These are phyloP conservation scores for Pythium phragmiticola DNA, from an alignment of 352 stramenopile genomes.

Conservation along the genomic window DNA sequence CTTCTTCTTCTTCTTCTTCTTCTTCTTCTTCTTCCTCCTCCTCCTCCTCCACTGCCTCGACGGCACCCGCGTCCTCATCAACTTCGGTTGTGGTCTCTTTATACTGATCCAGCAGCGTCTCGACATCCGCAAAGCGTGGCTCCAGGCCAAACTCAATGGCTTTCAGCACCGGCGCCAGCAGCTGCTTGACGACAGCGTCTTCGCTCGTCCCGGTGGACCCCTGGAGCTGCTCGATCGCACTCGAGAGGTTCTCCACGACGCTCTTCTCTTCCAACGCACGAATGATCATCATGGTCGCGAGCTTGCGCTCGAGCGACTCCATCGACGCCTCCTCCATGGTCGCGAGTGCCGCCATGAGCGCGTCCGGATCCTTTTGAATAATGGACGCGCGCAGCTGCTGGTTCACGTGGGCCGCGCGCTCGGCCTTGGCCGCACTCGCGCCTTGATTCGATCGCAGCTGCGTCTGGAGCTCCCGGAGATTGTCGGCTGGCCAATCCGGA, in stretches of 20 bases:
- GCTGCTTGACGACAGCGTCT: slow-evolving; percentile 27
- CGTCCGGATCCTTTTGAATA: slow-evolving; percentile 59
- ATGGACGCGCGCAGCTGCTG: slow-evolving; percentile 59
- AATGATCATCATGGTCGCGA: slow-evolving; percentile 85
- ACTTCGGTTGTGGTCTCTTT: not conserved
- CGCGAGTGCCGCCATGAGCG: slow-evolving; percentile 66
- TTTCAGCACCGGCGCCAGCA: slow-evolving; percentile 46
- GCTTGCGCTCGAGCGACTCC: slow-evolving; percentile 68
- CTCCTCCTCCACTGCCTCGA: not conserved
- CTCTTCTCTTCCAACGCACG: slow-evolving; percentile 74
- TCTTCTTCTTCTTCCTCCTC: not conserved
- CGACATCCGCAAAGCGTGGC: slow-evolving; percentile 41
- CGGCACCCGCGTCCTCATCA: not conserved
- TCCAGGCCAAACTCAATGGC: slow-evolving; percentile 60
- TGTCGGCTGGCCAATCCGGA: slow-evolving; percentile 53
- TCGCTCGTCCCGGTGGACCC: slow-evolving; percentile 5
- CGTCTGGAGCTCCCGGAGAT: slow-evolving; percentile 31
- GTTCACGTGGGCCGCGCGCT: slow-evolving; percentile 47
- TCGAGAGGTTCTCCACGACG: slow-evolving; percentile 47
- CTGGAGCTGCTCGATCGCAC: slow-evolving; percentile 24
- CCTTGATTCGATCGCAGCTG: slow-evolving; percentile 18
- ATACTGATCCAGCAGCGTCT: slow-evolving; percentile 3
- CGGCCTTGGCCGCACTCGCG: slow-evolving; percentile 35
- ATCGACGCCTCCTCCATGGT: slow-evolving; percentile 61
- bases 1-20: too few relatives aligned